Evolutionary conservation across 1,284 basidiomycete genomes (phyloP), one percentile per base, ranked within the genome.

Genomic region (Irpex rosettiformis): DNA sequence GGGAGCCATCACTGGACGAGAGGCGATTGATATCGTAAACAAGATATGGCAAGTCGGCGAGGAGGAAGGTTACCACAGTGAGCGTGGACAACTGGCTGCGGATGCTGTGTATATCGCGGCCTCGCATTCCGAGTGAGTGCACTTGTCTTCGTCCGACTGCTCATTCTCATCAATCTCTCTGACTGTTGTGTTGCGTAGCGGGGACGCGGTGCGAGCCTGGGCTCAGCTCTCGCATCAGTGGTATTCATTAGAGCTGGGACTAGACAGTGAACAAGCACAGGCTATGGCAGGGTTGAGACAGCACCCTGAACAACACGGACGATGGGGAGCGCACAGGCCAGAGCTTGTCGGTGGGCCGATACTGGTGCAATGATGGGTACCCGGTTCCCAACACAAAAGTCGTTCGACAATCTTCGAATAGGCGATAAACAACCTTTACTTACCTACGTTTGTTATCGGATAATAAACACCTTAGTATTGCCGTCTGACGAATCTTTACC

Each of bases 21-120:
- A 84, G 56, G 84, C 84, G 1, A 74, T 83, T 57, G 68, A 73
- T 16, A 63, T 76, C 3, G 79, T 77, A 22, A 73, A 75, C 58
- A 66, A 72, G 53, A 85, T 86, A 22, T 87, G 84, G 85, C 58
- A 68, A 10, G 58, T 85, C 3, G 83, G 79, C 28, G 78, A 81
- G 30, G 75, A 80, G 61, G 85, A 86, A 70, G 82, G 82, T 0
- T 86, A 87, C 62, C 79, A 76, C 74, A 85, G 83, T 65, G 83
- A 84, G 70, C 73, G 84, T 30, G 85, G 85, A 8, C 73, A 77
- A 61, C 73, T 87, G 3, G 84, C 85, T 7, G 81, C 82, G 37
- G 85, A 87, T 65, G 82, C 79, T 5, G 76, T 75, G 13, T 79
- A 75, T 72, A 77, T 87, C 30, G 82, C 84, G 7, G 81, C 80